A percentile compares a stretch with the other conserved stretches of the same genome.
These are phyloP conservation scores for Mangifera indica DNA, from an alignment of 345 rosid species.

Conservation along the genomic window DNA sequence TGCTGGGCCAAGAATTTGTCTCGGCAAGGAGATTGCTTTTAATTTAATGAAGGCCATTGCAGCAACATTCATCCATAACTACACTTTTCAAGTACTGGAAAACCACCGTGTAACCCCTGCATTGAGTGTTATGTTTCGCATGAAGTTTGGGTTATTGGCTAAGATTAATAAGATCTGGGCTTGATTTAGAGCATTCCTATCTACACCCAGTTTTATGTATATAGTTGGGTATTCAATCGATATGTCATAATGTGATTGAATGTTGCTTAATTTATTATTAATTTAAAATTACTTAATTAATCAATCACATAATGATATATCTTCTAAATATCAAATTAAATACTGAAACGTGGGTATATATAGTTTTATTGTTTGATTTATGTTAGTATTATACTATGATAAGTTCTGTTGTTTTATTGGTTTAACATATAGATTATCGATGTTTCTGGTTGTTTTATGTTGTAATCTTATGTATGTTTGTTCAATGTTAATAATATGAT, in stretches of 20 bases:
- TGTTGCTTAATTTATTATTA: too few species aligned
- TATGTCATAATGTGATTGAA: too few species aligned
- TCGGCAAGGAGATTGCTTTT: constrained; percentile 30
- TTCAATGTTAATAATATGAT: too few species aligned
- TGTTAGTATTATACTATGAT: neutral
- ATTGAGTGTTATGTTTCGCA: constrained; percentile 23
- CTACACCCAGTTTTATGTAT: too few species aligned
- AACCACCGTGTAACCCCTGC: constrained; percentile 20
- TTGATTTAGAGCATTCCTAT: too few species aligned
- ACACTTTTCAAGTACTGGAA: constrained; percentile 19
- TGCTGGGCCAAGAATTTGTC: constrained; percentile 35
- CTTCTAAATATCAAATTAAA: too few species aligned
- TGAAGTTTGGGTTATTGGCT: constrained; percentile 32
- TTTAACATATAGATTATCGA: constrained; percentile 5
- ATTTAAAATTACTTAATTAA: too few species aligned
- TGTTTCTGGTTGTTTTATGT: constrained; percentile 21
- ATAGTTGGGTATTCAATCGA: too few species aligned
- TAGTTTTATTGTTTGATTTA: too few species aligned
- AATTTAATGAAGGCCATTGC: constrained; percentile 29
- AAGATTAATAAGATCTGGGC: constrained; percentile 11
- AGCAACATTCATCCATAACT: constrained; percentile 18
- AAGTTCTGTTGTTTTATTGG: neutral
- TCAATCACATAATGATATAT: too few species aligned
- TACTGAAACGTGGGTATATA: too few species aligned
- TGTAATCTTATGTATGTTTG: too few species aligned